phyloP scores from a whole-genome alignment of 768 basidiomycete species.

The Cystofilobasidium capitatum region DNA sequence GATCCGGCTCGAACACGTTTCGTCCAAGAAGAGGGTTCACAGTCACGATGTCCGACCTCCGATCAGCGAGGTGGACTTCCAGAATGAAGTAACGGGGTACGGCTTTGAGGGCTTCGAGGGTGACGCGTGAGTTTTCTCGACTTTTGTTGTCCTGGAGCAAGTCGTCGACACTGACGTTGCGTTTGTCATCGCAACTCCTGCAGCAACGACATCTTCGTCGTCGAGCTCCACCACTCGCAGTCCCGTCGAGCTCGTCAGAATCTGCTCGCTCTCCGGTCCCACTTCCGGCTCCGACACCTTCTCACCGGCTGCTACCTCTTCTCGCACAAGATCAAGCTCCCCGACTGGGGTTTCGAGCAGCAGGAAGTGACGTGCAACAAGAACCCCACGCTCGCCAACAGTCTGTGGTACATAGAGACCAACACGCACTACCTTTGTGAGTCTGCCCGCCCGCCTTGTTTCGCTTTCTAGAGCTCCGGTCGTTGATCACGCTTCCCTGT shows the following conservation, averaged over 20 bases:
- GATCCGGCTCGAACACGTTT: conserved; percentile 69
- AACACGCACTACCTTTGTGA: conserved; percentile 60
- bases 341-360: conserved; percentile 96
- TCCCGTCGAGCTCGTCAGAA: conserved; percentile 62
- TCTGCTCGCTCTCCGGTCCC: conserved; percentile 66
- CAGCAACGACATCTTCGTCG: conserved; percentile 27
- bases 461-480: neutral
- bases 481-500: neutral
- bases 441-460: conserved; percentile 38
- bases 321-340: conserved; percentile 94
- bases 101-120: conserved; percentile 57
- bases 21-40: conserved; percentile 78
- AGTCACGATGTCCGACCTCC: conserved; percentile 92
- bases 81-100: conserved; percentile 94
- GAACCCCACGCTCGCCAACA: conserved; percentile 80
- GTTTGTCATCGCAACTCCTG: neutral
- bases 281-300: conserved; percentile 71
- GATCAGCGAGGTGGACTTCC: conserved; percentile 95
- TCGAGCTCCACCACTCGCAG: conserved; percentile 29
- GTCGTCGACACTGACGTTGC: neutral
- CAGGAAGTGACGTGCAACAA: conserved; percentile 99
- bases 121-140: conserved; percentile 22
- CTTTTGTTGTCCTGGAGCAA: neutral
- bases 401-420: conserved; percentile 90
- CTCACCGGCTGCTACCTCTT: conserved; percentile 93